Evolutionary conservation across 1,139 yeast genomes (phyloP), one percentile per base, ranked within the genome.

Genomic region (Debaryomyces subglobosus): DNA sequence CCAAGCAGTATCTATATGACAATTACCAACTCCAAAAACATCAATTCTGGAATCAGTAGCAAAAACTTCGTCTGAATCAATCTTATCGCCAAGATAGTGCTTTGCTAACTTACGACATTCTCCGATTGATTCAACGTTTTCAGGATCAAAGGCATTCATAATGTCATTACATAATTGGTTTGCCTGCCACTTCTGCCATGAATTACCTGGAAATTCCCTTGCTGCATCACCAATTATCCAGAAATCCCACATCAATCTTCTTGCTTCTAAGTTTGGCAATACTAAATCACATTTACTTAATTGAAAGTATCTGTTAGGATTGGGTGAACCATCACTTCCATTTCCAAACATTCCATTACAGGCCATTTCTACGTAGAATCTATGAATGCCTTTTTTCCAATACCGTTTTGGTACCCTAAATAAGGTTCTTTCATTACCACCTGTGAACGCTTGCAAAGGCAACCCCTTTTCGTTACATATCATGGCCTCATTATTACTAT

Each of bases 1-100:
- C 97, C 97, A 91, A 20, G 97, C 97, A 29, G 98, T 92, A 63
- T 94, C 99, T 59, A 94, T 94, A 67, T 94, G 99, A 65, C 98
- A 94, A 64, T 94, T 89, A 43, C 98, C 98, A 54, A 94, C 78
- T 5, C 90, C 96, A 63, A 74, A 86, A 7, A 91, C 96, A 57
- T 75, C 79, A 43, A 73, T 59, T 30, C 66, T 54, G 13, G 45
- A 38, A 15, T 64, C 63, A 15, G 59, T 62, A 37, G 82, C 79
- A 54, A 65, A 76, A 1, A 91, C 97, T 16, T 77, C 77, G 7
- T 81, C 79, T 2, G 86, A 74, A 64, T 90, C 87, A 41, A 82
- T 74, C 43, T 82, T 74, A 2, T 71, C 57, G 36, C 97, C 97
- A 48, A 92, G 71, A 59, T 77, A 84, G 44, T 77, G 71, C 45